Percentiles rank a stretch among this genome's conserved stretches.
Evolutionary conservation across 768 basidiomycete genomes (phyloP).

Genomic region (Pholiota conissans): DNA sequence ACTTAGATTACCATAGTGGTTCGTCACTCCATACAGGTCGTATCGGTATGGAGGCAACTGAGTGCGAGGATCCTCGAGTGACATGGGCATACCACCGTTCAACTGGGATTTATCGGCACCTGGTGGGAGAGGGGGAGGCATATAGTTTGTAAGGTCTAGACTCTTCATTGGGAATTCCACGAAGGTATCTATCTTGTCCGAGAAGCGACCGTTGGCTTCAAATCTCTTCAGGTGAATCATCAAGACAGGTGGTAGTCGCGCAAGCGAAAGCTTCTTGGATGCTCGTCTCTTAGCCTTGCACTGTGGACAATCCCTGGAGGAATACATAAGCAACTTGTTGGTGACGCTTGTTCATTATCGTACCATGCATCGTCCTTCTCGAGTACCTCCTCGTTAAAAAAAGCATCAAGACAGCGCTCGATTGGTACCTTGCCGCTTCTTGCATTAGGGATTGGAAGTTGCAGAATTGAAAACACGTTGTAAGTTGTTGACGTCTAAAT

Average conservation of each 20-base stretch:
- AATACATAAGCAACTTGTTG: neutral
- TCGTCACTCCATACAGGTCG: conserved; percentile 93
- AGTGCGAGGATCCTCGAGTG: conserved; percentile 70
- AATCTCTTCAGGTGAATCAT: conserved; percentile 93
- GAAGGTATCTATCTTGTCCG: conserved; percentile 94
- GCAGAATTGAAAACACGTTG: conserved; percentile 94
- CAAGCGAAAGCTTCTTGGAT: conserved; percentile 83
- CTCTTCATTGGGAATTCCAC: conserved; percentile 82
- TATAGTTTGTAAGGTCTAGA: conserved; percentile 72
- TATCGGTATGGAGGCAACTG: conserved; percentile 91
- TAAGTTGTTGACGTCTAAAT: conserved; percentile 93
- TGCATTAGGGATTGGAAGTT: conserved; percentile 80
- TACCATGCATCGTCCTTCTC: conserved; percentile 95
- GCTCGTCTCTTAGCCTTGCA: conserved; percentile 90
- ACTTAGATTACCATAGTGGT: conserved; percentile 92
- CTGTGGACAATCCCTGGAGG: conserved; percentile 84
- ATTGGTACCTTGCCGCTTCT: conserved; percentile 66
- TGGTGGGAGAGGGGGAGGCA: conserved; percentile 78
- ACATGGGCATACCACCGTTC: conserved; percentile 41
- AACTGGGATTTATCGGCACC: conserved; percentile 54
- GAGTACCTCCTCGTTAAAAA: conserved; percentile 87
- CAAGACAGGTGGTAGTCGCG: conserved; percentile 90
- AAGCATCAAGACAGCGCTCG: conserved; percentile 81
- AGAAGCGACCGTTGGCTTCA: conserved; percentile 87
- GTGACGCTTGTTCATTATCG: conserved; percentile 13